phyloP scores from a whole-genome alignment of 495 filamentous ascomycete species.

The Hypoxylon rickii region DNA sequence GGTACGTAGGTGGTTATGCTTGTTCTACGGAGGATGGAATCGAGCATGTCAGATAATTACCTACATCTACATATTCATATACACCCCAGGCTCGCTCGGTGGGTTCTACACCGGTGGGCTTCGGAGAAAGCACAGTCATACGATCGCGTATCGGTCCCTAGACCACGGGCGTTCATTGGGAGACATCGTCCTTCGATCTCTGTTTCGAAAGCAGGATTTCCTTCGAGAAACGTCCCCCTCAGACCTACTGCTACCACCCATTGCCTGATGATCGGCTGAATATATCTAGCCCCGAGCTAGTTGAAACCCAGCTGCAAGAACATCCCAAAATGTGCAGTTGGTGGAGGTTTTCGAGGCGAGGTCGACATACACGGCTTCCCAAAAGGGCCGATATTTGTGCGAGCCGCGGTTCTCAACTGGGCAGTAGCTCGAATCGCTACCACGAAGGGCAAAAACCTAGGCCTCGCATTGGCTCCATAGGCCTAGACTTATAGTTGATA shows the following conservation, averaged over 20 bases:
- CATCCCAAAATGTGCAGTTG: constrained; percentile 21
- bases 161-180: neutral
- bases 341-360: constrained; percentile 5
- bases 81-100: constrained; percentile 9
- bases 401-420: constrained; percentile 16
- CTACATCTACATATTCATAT: constrained; percentile 4
- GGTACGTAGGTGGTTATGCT: no score
- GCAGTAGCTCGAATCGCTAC: constrained; percentile 21
- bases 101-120: constrained; percentile 22
- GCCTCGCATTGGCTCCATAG: constrained; percentile 23
- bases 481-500: constrained; percentile 25
- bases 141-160: constrained; percentile 6
- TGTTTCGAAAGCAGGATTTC: constrained; percentile 5
- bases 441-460: constrained; percentile 19
- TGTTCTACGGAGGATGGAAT: neutral
- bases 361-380: constrained; percentile 22
- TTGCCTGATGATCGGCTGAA: constrained; percentile 1
- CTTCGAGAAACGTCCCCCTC: neutral
- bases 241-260: constrained; percentile 1
- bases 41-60: constrained; percentile 15
- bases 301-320: constrained; percentile 2
- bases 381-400: constrained; percentile 31
- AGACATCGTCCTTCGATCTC: constrained; percentile 1
- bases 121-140: constrained; percentile 7
- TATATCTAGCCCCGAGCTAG: constrained; percentile 23